Conservation (phyloP, 2,329 filamentous ascomycete genomes). For the Claviceps humidiphila region DNA sequence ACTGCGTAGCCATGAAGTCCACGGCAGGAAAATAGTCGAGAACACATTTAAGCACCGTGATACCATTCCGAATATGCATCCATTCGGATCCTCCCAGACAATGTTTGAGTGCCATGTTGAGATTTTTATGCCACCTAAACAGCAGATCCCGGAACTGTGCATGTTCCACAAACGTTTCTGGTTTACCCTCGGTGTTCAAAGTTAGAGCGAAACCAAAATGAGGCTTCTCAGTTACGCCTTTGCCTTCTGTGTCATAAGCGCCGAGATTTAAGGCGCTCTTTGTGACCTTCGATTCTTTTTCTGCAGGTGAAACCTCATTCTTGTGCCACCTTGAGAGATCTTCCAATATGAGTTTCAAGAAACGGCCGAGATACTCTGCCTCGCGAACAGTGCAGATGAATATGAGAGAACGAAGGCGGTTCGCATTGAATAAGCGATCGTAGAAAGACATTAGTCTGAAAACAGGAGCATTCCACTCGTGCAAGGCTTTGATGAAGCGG, state of each 20-base stretch:
- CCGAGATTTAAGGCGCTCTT: conserved; percentile 48
- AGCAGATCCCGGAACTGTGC: conserved; percentile 76
- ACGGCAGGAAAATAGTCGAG: conserved; percentile 76
- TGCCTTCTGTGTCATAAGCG: conserved; percentile 69
- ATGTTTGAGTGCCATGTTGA: conserved; percentile 66
- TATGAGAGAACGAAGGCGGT: conserved; percentile 67
- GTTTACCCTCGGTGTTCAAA: conserved; percentile 53
- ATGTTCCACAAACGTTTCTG: conserved; percentile 62
- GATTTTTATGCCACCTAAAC: conserved; percentile 78
- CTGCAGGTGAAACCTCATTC: conserved; percentile 43
- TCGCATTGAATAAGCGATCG: conserved; percentile 71
- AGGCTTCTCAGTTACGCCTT: conserved; percentile 31
- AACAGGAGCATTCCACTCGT: conserved; percentile 69
- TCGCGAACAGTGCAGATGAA: conserved; percentile 85
- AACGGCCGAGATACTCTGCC: conserved; percentile 83
- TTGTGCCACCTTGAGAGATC: conserved; percentile 78
- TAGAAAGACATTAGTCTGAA: conserved; percentile 80
- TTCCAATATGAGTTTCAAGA: conserved; percentile 67
- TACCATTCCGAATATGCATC: conserved; percentile 95
- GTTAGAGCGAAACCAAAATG: conserved; percentile 68
- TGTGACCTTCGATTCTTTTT: conserved; percentile 20
- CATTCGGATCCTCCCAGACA: conserved; percentile 79
- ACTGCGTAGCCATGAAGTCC: conserved; percentile 69
- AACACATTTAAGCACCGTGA: conserved; percentile 73
- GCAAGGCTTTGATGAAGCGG: conserved; percentile 74